These are phyloP conservation scores for Rhizopus sp. DNA, from an alignment of 371 early-diverging fungal species.

Conservation along the genomic window DNA sequence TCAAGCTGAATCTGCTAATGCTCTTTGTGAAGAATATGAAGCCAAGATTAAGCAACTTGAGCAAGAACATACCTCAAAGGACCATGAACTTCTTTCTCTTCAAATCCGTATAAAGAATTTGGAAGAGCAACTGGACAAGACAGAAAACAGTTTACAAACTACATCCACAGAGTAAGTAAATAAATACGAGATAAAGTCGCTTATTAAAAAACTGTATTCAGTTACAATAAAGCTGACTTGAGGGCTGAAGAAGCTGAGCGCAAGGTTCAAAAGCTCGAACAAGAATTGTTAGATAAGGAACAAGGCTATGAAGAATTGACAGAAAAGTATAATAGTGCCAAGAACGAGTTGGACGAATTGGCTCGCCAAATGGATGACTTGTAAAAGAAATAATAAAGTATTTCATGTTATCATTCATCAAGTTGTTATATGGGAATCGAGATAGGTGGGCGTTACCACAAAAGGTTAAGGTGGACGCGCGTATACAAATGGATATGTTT, in stretches of 20 bases:
- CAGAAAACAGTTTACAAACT: conserved; percentile 59
- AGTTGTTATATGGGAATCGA: no score
- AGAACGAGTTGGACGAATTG: conserved; percentile 76
- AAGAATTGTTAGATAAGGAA: conserved; percentile 66
- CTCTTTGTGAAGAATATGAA: conserved; percentile 71
- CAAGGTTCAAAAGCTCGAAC: conserved; percentile 63
- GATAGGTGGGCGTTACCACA: no score
- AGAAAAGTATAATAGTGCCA: conserved; percentile 62
- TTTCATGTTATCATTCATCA: no score
- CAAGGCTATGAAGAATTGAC: conserved; percentile 61
- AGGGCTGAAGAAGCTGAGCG: conserved; percentile 78
- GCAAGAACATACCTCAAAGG: conserved; percentile 68
- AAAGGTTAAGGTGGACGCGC: no score
- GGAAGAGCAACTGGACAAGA: conserved; percentile 67
- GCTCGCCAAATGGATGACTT: conserved; percentile 73
- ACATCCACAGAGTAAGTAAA: conserved; percentile 63
- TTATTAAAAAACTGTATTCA: conserved; percentile 20
- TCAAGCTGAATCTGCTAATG: conserved; percentile 69
- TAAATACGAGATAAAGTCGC: background rate
- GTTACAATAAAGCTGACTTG: conserved; percentile 72
- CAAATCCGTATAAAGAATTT: conserved; percentile 67
- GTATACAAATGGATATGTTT: no score
- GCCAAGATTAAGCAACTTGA: conserved; percentile 64
- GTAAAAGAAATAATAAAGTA: conserved; percentile 34
- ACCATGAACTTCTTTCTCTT: conserved; percentile 74